phyloP scores from a whole-genome alignment of 2,329 filamentous ascomycete genomes.

The Paramyrothecium roridum region DNA sequence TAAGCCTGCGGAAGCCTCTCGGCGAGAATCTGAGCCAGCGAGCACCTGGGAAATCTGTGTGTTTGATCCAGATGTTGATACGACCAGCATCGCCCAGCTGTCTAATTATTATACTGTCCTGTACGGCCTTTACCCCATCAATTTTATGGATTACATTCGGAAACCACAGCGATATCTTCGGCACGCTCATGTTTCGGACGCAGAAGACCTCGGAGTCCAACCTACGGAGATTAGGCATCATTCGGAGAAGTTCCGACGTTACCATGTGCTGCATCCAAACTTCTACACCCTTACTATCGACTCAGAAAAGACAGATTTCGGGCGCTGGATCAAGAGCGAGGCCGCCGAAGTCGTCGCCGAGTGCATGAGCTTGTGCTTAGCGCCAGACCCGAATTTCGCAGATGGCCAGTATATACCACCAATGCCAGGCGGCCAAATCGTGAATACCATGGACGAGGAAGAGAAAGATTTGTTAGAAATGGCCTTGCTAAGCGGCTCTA shows the following conservation, averaged over 20 bases:
- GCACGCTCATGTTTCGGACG: slow-evolving; percentile 65
- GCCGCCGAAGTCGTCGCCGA: slow-evolving; percentile 77
- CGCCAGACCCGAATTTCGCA: slow-evolving; percentile 20
- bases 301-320: slow-evolving; percentile 72
- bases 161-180: slow-evolving; percentile 78
- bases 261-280: slow-evolving; percentile 77
- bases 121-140: slow-evolving; percentile 80
- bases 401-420: slow-evolving; percentile 17
- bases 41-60: slow-evolving; percentile 61
- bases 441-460: background rate
- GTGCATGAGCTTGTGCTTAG: slow-evolving; percentile 65
- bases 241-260: slow-evolving; percentile 70
- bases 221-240: slow-evolving; percentile 73
- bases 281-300: slow-evolving; percentile 79
- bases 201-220: slow-evolving; percentile 74
- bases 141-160: slow-evolving; percentile 82
- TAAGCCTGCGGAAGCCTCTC: slow-evolving; percentile 30
- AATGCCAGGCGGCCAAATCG: slow-evolving; percentile 7
- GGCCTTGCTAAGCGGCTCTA: slow-evolving; percentile 37
- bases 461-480: slow-evolving; percentile 31
- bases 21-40: slow-evolving; percentile 33
- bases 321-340: slow-evolving; percentile 76
- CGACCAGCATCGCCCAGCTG: slow-evolving; percentile 62
- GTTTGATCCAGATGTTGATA: slow-evolving; percentile 60
- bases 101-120: slow-evolving; percentile 76